Evolutionary conservation across 768 basidiomycete genomes (phyloP).

Genomic region (Pleurotus sapidus): DNA sequence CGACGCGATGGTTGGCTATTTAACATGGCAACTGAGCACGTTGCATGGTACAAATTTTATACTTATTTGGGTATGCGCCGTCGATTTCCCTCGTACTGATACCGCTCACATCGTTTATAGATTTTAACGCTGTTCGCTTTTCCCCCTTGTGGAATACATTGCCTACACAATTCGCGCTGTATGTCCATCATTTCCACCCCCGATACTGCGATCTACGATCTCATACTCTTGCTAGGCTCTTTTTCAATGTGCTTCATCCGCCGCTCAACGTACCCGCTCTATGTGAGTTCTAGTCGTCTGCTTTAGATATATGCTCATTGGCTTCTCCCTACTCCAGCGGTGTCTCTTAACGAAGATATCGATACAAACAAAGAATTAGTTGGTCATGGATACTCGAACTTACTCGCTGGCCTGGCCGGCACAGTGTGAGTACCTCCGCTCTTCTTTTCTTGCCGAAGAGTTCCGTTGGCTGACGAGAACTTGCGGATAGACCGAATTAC

Average conservation of each 20-base stretch:
- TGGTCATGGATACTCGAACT: conserved; percentile 89
- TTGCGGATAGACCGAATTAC: conserved; percentile 64
- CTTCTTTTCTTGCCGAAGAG: neutral
- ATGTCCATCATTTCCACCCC: conserved; percentile 23
- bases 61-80: conserved; percentile 65
- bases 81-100: neutral
- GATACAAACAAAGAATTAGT: conserved; percentile 92
- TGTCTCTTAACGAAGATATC: conserved; percentile 85
- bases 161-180: conserved; percentile 93
- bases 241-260: conserved; percentile 84
- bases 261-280: conserved; percentile 89
- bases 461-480: conserved; percentile 8
- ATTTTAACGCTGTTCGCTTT: conserved; percentile 59
- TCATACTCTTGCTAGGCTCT: conserved; percentile 46
- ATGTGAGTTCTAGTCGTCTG: conserved; percentile 38
- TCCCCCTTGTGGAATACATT: conserved; percentile 75
- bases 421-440: conserved; percentile 57
- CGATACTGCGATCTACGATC: neutral
- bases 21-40: conserved; percentile 43
- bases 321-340: conserved; percentile 42
- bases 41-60: conserved; percentile 83
- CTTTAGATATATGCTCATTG: neutral
- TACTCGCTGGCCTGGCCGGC: conserved; percentile 76
- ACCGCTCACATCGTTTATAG: conserved; percentile 28
- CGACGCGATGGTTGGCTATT: conserved; percentile 83